Evolutionary conservation across 257 asterid species (phyloP).

Genomic region (Anisodus tanguticus): DNA sequence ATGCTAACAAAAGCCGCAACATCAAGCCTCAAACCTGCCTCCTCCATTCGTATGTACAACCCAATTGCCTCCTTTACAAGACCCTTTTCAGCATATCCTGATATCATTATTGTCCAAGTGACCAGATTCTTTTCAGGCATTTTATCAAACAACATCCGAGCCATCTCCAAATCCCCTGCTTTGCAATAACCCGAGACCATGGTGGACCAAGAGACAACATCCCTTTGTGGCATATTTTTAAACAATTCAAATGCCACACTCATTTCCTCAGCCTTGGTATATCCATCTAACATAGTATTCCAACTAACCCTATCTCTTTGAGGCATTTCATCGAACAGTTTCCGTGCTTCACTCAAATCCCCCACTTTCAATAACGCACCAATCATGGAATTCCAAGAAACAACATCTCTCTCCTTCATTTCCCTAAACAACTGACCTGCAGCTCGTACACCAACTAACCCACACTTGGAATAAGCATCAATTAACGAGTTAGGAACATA

Average conservation of each 20-base stretch:
- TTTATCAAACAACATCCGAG: constrained; percentile 64
- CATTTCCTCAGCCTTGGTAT: constrained; percentile 42
- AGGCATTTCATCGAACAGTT: constrained; percentile 47
- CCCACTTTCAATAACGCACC: constrained; percentile 44
- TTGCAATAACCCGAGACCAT: constrained; percentile 68
- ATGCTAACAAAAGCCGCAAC: constrained; percentile 64
- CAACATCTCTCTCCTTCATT: constrained; percentile 64
- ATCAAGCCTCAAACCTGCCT: constrained; percentile 48
- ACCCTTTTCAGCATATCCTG: constrained; percentile 74
- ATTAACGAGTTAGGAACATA: constrained; percentile 69
- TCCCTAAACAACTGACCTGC: constrained; percentile 56
- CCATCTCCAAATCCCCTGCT: constrained; percentile 72
- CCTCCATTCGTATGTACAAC: constrained; percentile 60
- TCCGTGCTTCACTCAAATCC: constrained; percentile 37
- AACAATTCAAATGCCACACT: constrained; percentile 55
- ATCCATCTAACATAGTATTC: constrained; percentile 48
- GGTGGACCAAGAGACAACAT: constrained; percentile 85
- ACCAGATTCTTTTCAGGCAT: constrained; percentile 85
- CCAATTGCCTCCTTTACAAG: constrained; percentile 60
- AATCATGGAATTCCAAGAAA: constrained; percentile 72
- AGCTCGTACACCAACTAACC: constrained; percentile 49
- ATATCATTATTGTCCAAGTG: constrained; percentile 75
- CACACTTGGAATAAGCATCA: constrained; percentile 70
- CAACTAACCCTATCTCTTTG: constrained; percentile 47
- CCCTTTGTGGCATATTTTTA: constrained; percentile 59